A percentile compares a stretch with the other conserved stretches of the same genome.
These are phyloP conservation scores for Melaleuca alternifolia DNA, from an alignment of 345 rosid species.

Conservation along the genomic window DNA sequence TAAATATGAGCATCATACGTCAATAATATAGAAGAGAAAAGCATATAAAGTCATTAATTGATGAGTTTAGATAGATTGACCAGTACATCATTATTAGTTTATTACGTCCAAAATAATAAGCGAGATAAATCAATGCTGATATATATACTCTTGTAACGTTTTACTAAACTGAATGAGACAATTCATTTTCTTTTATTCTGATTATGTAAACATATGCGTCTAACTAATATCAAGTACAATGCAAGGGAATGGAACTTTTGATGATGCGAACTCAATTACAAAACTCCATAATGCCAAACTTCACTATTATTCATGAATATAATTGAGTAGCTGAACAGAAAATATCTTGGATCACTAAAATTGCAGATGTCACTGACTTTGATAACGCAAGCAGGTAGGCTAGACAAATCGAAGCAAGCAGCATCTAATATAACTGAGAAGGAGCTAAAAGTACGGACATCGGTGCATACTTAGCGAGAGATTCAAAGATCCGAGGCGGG, in stretches of 20 bases:
- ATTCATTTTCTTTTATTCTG: neutral
- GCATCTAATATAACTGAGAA: neutral
- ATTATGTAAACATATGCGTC: neutral
- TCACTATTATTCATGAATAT: neutral
- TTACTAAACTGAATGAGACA: neutral
- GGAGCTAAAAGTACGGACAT: accelerated
- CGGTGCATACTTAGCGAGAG: neutral
- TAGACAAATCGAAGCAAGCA: neutral
- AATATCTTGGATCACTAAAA: neutral
- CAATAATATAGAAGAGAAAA: neutral
- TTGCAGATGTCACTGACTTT: neutral
- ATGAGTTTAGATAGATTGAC: no score
- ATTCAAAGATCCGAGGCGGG: neutral
- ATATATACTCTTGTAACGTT: neutral
- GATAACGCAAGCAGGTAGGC: accelerated
- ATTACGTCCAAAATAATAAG: neutral
- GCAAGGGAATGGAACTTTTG: neutral
- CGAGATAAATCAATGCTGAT: accelerated
- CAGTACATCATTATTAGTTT: no score
- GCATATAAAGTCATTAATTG: neutral
- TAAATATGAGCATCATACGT: no score
- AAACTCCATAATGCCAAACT: neutral
- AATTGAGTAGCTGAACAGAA: neutral
- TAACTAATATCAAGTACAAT: neutral
- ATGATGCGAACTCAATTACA: neutral